phyloP scores from a whole-genome alignment of 2,329 filamentous ascomycete species.

The Neofusicoccum cordaticola region DNA sequence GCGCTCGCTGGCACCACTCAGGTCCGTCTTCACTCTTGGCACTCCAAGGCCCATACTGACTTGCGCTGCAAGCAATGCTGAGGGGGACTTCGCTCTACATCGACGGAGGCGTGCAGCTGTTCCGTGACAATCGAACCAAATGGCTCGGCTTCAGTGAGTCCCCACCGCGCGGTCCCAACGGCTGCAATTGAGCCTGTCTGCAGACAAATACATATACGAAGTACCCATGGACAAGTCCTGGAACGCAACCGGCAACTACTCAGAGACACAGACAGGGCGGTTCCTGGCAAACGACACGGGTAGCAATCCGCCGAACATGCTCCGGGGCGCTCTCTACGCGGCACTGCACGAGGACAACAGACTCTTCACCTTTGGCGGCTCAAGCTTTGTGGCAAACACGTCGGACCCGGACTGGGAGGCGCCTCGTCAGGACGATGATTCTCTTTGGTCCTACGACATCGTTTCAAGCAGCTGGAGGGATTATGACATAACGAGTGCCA shows the following conservation, averaged over 20 bases:
- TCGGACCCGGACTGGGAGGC: constrained; percentile 29
- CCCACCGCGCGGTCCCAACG: too few species aligned
- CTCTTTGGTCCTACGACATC: constrained; percentile 33
- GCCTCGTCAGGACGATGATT: constrained; percentile 26
- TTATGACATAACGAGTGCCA: constrained; percentile 7
- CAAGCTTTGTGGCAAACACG: constrained; percentile 27
- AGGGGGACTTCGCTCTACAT: constrained; percentile 4
- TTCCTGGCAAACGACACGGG: constrained; percentile 24
- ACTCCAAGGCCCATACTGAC: not conserved
- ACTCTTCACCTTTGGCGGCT: constrained; percentile 35
- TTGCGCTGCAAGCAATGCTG: not conserved
- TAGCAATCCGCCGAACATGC: constrained; percentile 24
- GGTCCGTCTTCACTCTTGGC: not conserved
- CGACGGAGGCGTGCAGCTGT: constrained; percentile 8
- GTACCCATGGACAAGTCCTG: constrained; percentile 30
- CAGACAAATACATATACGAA: constrained; percentile 17
- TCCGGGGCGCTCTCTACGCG: constrained; percentile 30
- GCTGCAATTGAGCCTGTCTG: not conserved
- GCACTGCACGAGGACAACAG: constrained; percentile 23
- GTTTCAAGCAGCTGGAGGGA: constrained; percentile 22
- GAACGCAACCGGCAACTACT: constrained; percentile 30
- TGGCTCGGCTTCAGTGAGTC: constrained; percentile 16
- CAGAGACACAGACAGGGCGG: constrained; percentile 24
- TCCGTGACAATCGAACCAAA: not conserved
- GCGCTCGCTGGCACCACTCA: not conserved